Percentiles rank a stretch among this genome's conserved stretches.
Evolutionary conservation across 352 stramenopile genomes (phyloP).

Genomic region (Pythium phragmiticola): DNA sequence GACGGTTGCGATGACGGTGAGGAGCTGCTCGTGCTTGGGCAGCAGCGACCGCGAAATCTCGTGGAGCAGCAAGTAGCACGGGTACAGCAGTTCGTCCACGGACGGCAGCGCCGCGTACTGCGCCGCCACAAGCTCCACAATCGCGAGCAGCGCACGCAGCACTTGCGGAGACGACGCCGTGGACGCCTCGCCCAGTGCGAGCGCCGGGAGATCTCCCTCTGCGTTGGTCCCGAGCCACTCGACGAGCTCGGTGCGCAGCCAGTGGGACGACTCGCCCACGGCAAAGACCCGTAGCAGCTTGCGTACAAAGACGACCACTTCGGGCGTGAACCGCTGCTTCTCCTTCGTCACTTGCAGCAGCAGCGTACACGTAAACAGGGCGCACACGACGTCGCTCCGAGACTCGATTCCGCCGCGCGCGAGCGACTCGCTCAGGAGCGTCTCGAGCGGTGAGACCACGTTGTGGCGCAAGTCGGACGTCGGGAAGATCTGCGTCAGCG

Average conservation of each 20-base stretch:
- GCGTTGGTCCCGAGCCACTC: slow-evolving; percentile 30
- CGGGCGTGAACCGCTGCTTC: slow-evolving; percentile 91
- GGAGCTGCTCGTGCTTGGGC: slow-evolving; percentile 32
- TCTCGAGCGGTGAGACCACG: slow-evolving; percentile 91
- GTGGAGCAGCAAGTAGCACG: slow-evolving; percentile 66
- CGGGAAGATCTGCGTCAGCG: slow-evolving; percentile 90
- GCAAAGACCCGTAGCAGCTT: slow-evolving; percentile 56
- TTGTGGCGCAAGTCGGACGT: slow-evolving; percentile 94
- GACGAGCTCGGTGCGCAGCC: slow-evolving; percentile 49
- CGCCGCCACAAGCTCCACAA: slow-evolving; percentile 41
- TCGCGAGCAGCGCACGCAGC: slow-evolving; percentile 42
- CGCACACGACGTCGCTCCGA: slow-evolving; percentile 77
- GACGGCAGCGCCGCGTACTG: slow-evolving; percentile 69
- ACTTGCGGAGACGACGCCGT: slow-evolving; percentile 45
- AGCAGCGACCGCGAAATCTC: slow-evolving; percentile 49
- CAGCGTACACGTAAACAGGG: slow-evolving; percentile 74
- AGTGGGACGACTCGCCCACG: slow-evolving; percentile 31
- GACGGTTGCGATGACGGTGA: slow-evolving; percentile 46
- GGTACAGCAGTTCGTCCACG: slow-evolving; percentile 76
- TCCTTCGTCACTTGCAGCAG: slow-evolving; percentile 73
- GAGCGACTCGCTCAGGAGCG: slow-evolving; percentile 90
- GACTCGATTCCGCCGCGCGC: slow-evolving; percentile 68
- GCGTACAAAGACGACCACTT: slow-evolving; percentile 64
- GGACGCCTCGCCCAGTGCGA: slow-evolving; percentile 42
- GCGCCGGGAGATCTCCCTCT: slow-evolving; percentile 31